Evolutionary conservation across 2,329 filamentous ascomycete species (phyloP).

Genomic region (Ascochyta clinopodiicola): DNA sequence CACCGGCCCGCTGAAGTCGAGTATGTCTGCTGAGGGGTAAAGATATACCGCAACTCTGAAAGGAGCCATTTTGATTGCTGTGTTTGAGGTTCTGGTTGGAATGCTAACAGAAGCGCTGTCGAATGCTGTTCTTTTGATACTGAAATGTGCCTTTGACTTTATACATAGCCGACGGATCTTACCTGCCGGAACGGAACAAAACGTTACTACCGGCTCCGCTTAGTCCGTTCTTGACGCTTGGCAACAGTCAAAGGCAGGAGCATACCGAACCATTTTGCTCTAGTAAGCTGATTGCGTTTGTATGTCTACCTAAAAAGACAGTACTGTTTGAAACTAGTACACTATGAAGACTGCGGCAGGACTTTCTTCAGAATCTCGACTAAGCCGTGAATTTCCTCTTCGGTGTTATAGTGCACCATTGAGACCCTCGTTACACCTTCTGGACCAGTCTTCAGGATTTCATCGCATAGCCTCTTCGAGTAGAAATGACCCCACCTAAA

Average conservation of each 20-base stretch:
- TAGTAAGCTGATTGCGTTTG: neutral
- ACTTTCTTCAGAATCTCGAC: constrained; percentile 61
- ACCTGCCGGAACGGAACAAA: constrained; percentile 7
- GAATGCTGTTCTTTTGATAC: neutral
- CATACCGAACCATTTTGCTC: neutral
- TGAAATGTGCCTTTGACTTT: neutral
- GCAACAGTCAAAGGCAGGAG: neutral
- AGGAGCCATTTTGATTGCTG: constrained; percentile 21
- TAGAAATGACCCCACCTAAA: constrained; percentile 75
- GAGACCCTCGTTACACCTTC: constrained; percentile 74
- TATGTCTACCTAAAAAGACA: too few relatives aligned
- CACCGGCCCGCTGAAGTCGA: constrained; percentile 51
- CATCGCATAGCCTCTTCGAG: constrained; percentile 66
- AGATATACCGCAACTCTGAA: constrained; percentile 50
- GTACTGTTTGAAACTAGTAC: neutral
- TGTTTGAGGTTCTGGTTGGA: neutral
- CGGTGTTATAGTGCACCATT: constrained; percentile 76
- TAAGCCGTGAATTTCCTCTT: constrained; percentile 63
- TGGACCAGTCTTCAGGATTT: constrained; percentile 63
- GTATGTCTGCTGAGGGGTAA: constrained; percentile 48
- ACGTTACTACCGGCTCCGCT: constrained; percentile 1
- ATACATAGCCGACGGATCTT: neutral
- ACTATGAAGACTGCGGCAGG: constrained; percentile 33
- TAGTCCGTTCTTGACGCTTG: neutral
- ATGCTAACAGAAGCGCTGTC: neutral